phyloP scores from a whole-genome alignment of 192 early-diverging fungal species.

The Backusella parvicylindrica region DNA sequence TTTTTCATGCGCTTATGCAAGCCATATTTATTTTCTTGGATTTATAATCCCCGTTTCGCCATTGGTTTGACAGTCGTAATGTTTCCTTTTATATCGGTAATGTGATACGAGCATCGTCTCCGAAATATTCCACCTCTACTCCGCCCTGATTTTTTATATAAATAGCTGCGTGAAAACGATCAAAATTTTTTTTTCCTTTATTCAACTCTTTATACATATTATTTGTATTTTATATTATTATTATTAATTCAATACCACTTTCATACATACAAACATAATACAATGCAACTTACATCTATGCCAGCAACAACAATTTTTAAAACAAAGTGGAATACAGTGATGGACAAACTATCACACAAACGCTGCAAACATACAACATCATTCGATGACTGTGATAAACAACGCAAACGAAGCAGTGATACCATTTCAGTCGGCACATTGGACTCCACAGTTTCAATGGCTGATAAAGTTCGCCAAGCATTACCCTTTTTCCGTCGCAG shows the following conservation, averaged over 20 bases:
- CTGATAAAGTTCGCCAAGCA: slow-evolving; percentile 11
- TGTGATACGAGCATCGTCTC: not conserved
- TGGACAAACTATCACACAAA: not conserved
- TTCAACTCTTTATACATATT: not conserved
- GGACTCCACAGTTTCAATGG: not conserved
- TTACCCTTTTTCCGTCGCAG: slow-evolving; percentile 14
- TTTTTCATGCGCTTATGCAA: slow-evolving; percentile 12
- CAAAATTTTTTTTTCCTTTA: not conserved
- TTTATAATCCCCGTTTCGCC: not conserved
- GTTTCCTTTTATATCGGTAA: not conserved
- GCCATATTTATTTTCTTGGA: not conserved
- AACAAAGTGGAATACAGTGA: slow-evolving; percentile 7
- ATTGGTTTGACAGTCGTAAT: slow-evolving; percentile 13
- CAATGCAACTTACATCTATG: slow-evolving; percentile 6
- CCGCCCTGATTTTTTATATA: not conserved
- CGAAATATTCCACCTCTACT: slow-evolving; percentile 1
- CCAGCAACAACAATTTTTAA: slow-evolving; percentile 5
- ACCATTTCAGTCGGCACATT: slow-evolving; percentile 8
- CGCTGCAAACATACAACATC: not conserved
- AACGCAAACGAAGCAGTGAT: slow-evolving; percentile 1
- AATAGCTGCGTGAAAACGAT: not conserved
- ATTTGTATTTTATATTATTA: not conserved
- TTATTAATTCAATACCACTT: no score
- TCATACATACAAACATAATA: not conserved
- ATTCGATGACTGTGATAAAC: not conserved